Evolutionary conservation across 1,139 yeast genomes (phyloP).

Genomic region (Geotrichum citri-aurantii): DNA sequence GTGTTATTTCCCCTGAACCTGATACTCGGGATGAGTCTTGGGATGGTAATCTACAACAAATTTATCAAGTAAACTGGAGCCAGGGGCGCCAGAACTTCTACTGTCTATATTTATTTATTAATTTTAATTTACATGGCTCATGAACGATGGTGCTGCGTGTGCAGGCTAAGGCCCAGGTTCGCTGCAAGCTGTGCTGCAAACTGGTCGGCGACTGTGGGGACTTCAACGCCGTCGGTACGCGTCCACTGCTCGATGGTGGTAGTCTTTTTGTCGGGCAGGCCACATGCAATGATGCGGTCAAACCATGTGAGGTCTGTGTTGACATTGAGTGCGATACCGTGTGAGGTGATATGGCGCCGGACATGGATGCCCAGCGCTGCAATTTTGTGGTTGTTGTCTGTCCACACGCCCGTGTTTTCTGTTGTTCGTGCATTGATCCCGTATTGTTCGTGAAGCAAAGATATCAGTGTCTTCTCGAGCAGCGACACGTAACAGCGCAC

Average conservation of each 20-base stretch:
- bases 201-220: conserved; percentile 7
- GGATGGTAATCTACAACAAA: background rate
- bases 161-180: conserved; percentile 5
- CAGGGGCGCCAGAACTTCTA: background rate
- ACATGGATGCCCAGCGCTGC: conserved; percentile 90
- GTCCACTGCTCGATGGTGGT: conserved; percentile 41
- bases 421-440: conserved; percentile 49
- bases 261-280: conserved; percentile 57
- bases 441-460: conserved; percentile 42
- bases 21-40: background rate
- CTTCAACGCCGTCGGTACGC: background rate
- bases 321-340: conserved; percentile 82
- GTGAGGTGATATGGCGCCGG: conserved; percentile 77
- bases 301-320: conserved; percentile 65
- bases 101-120: conserved; percentile 5
- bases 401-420: conserved; percentile 81
- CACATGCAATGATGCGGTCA: conserved; percentile 76
- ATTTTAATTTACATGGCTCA: background rate
- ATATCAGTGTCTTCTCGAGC: conserved; percentile 59
- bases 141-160: background rate
- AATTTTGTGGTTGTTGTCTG: conserved; percentile 55
- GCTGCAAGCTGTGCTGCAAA: conserved; percentile 9
- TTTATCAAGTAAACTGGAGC: background rate
- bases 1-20: background rate
- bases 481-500: conserved; percentile 72